These are phyloP conservation scores for Sanguinoderma infundibulare DNA, from an alignment of 1,284 basidiomycete species.

Conservation along the genomic window DNA sequence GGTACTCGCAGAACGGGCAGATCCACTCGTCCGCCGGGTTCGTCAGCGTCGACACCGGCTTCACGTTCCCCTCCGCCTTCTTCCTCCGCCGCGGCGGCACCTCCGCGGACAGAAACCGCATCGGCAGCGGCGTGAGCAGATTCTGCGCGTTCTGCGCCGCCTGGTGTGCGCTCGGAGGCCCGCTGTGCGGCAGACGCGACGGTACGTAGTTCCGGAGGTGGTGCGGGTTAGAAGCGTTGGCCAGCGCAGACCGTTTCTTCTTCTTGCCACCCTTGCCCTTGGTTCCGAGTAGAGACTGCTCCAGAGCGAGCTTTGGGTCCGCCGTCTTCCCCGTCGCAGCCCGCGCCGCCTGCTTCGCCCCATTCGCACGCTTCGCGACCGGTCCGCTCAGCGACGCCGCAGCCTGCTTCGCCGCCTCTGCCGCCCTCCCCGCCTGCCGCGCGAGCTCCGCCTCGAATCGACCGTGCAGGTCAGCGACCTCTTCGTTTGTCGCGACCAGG, in stretches of 20 bases:
- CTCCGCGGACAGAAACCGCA: constrained; percentile 71
- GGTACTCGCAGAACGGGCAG: constrained; percentile 87
- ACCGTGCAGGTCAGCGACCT: constrained; percentile 63
- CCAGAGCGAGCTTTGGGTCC: constrained; percentile 42
- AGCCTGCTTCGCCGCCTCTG: constrained; percentile 54
- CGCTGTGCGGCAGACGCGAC: constrained; percentile 71
- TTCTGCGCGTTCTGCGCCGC: constrained; percentile 48
- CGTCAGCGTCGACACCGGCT: constrained; percentile 47
- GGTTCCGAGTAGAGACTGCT: constrained; percentile 40
- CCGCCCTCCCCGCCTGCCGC: constrained; percentile 64
- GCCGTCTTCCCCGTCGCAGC: constrained; percentile 29
- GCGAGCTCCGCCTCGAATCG: constrained; percentile 75
- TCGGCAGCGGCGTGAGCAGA: constrained; percentile 58
- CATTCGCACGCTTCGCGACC: constrained; percentile 44
- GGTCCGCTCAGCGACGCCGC: constrained; percentile 33
- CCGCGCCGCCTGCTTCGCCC: constrained; percentile 39
- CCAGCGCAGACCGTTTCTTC: constrained; percentile 86
- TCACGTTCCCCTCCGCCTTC: constrained; percentile 27
- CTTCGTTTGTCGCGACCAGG: constrained; percentile 64
- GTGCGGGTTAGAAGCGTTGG: constrained; percentile 90
- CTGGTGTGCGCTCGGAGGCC: constrained; percentile 43
- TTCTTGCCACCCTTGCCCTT: constrained; percentile 63
- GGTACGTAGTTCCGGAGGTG: constrained; percentile 89
- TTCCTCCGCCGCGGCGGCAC: constrained; percentile 57
- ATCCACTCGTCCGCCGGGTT: constrained; percentile 85